Conservation (phyloP, 768 basidiomycete species). For the Amanita muscaria region DNA sequence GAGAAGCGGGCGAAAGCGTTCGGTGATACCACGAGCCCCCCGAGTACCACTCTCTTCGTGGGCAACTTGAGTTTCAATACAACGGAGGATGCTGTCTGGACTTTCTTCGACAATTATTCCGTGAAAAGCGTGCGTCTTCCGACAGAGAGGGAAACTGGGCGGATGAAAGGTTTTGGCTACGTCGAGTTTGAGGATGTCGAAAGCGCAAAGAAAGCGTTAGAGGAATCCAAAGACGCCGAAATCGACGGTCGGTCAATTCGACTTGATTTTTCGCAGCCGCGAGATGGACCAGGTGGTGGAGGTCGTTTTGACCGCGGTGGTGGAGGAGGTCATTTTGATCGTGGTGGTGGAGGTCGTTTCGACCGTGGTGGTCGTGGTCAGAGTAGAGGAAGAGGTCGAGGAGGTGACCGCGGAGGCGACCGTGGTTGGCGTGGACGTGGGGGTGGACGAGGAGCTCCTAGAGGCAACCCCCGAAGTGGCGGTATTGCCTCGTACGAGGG, state of each 20-base stretch:
- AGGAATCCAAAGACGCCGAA: conserved; percentile 58
- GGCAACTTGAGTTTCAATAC: conserved; percentile 82
- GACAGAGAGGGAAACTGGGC: conserved; percentile 86
- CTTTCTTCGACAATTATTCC: conserved; percentile 82
- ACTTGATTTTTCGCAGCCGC: conserved; percentile 80
- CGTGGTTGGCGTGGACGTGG: conserved; percentile 34
- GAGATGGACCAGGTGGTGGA: conserved; percentile 52
- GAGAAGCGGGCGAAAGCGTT: conserved; percentile 73
- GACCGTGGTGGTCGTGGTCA: conserved; percentile 42
- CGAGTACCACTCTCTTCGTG: conserved; percentile 77
- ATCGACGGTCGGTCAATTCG: conserved; percentile 76
- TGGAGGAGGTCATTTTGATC: conserved; percentile 25
- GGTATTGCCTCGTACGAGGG: conserved; percentile 59
- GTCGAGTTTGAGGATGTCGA: conserved; percentile 86
- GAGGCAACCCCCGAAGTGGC: conserved; percentile 47
- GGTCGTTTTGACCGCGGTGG: conserved; percentile 35
- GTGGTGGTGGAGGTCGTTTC: conserved; percentile 35
- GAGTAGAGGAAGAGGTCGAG: conserved; percentile 30
- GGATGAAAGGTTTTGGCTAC: conserved; percentile 93
- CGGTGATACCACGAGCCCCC: conserved; percentile 56
- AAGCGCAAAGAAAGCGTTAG: conserved; percentile 72
- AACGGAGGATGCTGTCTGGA: conserved; percentile 81
- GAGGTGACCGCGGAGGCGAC: conserved; percentile 35
- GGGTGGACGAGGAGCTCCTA: conserved; percentile 36
- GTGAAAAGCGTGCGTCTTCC: conserved; percentile 85